Percentiles rank a stretch among this genome's conserved stretches.
Evolutionary conservation across 768 basidiomycete species (phyloP).

Genomic region (Sarcodon sp.): DNA sequence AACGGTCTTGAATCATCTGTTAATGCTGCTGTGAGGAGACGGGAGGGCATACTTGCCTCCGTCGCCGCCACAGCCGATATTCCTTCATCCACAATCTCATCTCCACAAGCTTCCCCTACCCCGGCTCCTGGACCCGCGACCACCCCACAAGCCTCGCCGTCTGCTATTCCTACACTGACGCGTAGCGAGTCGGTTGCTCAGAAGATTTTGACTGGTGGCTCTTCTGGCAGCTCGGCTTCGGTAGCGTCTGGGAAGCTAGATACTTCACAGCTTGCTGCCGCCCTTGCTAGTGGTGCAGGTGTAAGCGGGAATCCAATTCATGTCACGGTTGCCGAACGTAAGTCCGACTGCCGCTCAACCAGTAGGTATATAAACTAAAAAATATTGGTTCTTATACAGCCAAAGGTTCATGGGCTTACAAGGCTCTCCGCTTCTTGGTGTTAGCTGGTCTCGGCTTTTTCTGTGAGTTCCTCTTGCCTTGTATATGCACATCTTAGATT

Average conservation of each 20-base stretch:
- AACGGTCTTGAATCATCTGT: conserved; percentile 44
- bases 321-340: conserved; percentile 75
- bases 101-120: conserved; percentile 3
- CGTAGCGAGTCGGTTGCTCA: conserved; percentile 30
- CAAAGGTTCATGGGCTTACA: conserved; percentile 54
- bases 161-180: not conserved
- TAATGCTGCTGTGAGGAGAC: conserved; percentile 49
- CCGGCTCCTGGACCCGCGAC: conserved; percentile 2
- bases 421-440: conserved; percentile 49
- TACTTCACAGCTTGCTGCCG: conserved; percentile 29
- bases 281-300: conserved; percentile 28
- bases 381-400: conserved; percentile 24
- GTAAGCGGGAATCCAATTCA: conserved; percentile 51
- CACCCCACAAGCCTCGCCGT: not conserved
- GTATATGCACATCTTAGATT: not conserved
- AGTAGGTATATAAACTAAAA: not conserved
- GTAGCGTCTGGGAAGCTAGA: conserved; percentile 11
- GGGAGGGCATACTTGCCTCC: conserved; percentile 47
- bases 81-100: conserved; percentile 6
- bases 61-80: conserved; percentile 8
- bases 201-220: conserved; percentile 17
- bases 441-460: conserved; percentile 45
- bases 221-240: conserved; percentile 4
- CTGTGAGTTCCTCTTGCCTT: conserved; percentile 31
- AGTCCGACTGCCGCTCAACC: conserved; percentile 16